Conservation (phyloP, 805 yeast species). For the Ogataea parapolymorpha region DNA sequence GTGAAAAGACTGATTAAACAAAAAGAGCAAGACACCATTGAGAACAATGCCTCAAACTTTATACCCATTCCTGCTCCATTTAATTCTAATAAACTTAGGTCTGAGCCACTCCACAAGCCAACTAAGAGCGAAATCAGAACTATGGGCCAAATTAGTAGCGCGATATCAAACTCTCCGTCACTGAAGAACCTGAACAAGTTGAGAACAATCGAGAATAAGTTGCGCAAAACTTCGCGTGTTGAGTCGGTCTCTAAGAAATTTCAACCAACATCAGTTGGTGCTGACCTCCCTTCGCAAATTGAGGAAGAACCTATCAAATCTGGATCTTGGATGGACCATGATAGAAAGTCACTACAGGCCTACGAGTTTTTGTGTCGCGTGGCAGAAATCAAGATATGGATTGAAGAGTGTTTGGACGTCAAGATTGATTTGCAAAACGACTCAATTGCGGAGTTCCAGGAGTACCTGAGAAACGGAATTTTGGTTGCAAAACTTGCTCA, state of each 20-base stretch:
- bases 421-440: slow-evolving; percentile 32
- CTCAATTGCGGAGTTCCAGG: slow-evolving; percentile 47
- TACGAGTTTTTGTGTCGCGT: slow-evolving; percentile 54
- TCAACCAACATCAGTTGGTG: slow-evolving; percentile 14
- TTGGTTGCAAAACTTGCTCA: slow-evolving; percentile 75
- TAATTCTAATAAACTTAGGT: neutral
- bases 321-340: slow-evolving; percentile 29
- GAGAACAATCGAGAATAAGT: slow-evolving; percentile 28
- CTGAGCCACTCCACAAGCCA: slow-evolving; percentile 11
- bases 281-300: slow-evolving; percentile 7
- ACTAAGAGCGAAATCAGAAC: slow-evolving; percentile 28
- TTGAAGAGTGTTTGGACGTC: slow-evolving; percentile 33
- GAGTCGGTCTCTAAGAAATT: slow-evolving; percentile 19
- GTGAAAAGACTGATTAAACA: slow-evolving; percentile 33
- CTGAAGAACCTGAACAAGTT: slow-evolving; percentile 33
- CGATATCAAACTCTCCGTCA: slow-evolving; percentile 36
- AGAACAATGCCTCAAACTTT: slow-evolving; percentile 25
- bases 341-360: slow-evolving; percentile 26
- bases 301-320: slow-evolving; percentile 2
- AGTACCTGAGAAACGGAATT: slow-evolving; percentile 79
- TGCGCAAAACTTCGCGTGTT: slow-evolving; percentile 15
- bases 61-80: slow-evolving; percentile 24
- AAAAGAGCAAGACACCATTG: slow-evolving; percentile 31
- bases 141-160: slow-evolving; percentile 33
- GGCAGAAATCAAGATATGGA: slow-evolving; percentile 49